Base-by-base conservation (phyloP, 805 yeast species). In the Teunomyces cretensis region DNA sequence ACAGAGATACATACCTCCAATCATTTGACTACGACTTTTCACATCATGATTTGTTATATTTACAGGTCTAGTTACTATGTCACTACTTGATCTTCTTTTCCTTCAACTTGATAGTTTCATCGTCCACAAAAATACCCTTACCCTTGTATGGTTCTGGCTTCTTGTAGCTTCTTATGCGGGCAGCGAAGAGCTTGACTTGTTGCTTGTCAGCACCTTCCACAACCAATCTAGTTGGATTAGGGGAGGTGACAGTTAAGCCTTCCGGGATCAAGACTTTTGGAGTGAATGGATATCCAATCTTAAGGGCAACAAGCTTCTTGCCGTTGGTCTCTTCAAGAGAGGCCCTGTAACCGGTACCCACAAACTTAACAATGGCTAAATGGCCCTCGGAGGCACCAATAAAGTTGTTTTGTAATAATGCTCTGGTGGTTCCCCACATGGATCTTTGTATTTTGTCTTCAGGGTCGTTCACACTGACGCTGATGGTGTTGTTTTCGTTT, bases 81-180 rank as follows among this genome's bases (percentile, higher is more conserved):
- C 38, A 35, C 38, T 78, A 92, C 83, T 94, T 92, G 65, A 92
- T 88, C 79, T 90, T 92, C 79, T 88, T 88, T 56, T 85, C 88
- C 79, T 94, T 94, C 61, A 92, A 75, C 63, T 82, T 84, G 65
- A 94, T 86, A 41, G 95, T 89, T 73, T 94, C 98, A 60, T 83
- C 86, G 66, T 91, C 87, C 41, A 94, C 85, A 63, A 86, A 94
- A 41, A 94, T 86, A 61, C 99, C 99, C 57, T 95, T 95, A 63
- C 99, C 99, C 72, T 94, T 94, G 68, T 94, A 94, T 32, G 97
- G 97, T 72, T 94, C 99, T 38, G 99, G 99, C 49, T 96, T 96
- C 64, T 88, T 88, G 75, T 81, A 81, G 56, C 80, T 80, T 65
- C 98, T 84, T 53, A 94, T 75, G 46, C 81, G 80, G 12, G 96